Percentiles rank a stretch among this genome's conserved stretches.
These are phyloP conservation scores for Neoascochyta sp. DNA, from an alignment of 2,329 filamentous ascomycete species.

Conservation along the genomic window DNA sequence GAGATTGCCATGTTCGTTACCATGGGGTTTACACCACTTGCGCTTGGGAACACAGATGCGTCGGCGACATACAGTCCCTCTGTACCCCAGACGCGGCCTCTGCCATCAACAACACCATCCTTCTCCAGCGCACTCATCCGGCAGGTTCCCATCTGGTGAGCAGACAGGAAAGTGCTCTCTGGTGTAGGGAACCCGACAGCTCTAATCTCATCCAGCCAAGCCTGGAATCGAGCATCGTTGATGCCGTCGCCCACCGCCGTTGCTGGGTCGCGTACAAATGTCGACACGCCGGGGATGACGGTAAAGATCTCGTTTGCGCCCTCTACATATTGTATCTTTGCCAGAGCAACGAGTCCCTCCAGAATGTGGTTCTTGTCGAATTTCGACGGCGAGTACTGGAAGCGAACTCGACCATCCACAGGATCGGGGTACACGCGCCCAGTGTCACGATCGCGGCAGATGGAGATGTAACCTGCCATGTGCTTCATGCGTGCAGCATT, in stretches of 20 bases:
- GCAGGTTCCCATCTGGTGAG: slow-evolving; percentile 78
- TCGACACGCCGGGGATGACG: slow-evolving; percentile 57
- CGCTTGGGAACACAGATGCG: slow-evolving; percentile 70
- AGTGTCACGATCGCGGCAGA: slow-evolving; percentile 71
- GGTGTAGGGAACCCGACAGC: slow-evolving; percentile 51
- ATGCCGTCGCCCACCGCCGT: slow-evolving; percentile 41
- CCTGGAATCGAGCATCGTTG: slow-evolving; percentile 57
- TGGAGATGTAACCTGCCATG: slow-evolving; percentile 67
- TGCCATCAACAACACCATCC: slow-evolving; percentile 44
- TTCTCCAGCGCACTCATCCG: slow-evolving; percentile 58
- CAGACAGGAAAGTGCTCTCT: slow-evolving; percentile 58
- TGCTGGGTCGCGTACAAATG: slow-evolving; percentile 54
- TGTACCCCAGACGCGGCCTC: slow-evolving; percentile 58
- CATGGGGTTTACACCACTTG: slow-evolving; percentile 80
- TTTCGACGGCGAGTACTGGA: slow-evolving; percentile 67
- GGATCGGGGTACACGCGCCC: slow-evolving; percentile 73
- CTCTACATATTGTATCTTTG: slow-evolving; percentile 72
- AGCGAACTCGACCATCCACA: slow-evolving; percentile 57
- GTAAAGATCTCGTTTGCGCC: slow-evolving; percentile 79
- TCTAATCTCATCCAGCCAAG: slow-evolving; percentile 57
- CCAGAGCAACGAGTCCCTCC: slow-evolving; percentile 66
- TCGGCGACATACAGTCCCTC: slow-evolving; percentile 67
- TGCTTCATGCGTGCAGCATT: slow-evolving; percentile 64
- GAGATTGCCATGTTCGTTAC: slow-evolving; percentile 62
- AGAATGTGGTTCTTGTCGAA: slow-evolving; percentile 71